Evolutionary conservation across 371 early-diverging fungal genomes (phyloP).

Genomic region (Rhizopus delemar): DNA sequence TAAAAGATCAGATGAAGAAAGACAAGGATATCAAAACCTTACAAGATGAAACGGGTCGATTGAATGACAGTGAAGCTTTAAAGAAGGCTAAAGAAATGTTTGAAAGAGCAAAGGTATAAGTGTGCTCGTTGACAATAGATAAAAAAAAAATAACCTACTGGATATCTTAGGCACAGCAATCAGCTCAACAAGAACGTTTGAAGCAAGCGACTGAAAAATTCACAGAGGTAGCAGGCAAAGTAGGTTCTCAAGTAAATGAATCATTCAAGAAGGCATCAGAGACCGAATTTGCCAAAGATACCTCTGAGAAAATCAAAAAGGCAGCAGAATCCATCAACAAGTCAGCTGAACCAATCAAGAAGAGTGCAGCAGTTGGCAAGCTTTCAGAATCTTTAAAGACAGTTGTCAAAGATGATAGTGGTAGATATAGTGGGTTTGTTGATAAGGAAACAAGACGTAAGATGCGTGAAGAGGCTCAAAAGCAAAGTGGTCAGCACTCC

Average conservation of each 20-base stretch:
- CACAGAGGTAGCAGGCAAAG: conserved; percentile 72
- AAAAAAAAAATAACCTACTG: background rate
- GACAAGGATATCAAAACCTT: conserved; percentile 91
- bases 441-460: conserved; percentile 71
- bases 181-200: conserved; percentile 55
- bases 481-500: conserved; percentile 18
- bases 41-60: conserved; percentile 77
- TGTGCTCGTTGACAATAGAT: background rate
- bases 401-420: conserved; percentile 72
- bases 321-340: conserved; percentile 59
- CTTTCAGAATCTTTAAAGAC: conserved; percentile 71
- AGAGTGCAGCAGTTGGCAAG: conserved; percentile 72
- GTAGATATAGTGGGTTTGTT: conserved; percentile 78
- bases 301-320: conserved; percentile 74
- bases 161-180: conserved; percentile 38
- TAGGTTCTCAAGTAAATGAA: conserved; percentile 74
- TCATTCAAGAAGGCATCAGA: conserved; percentile 85
- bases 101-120: conserved; percentile 62
- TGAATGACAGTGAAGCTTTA: conserved; percentile 86
- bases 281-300: conserved; percentile 79
- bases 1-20: conserved; percentile 89
- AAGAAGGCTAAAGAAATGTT: conserved; percentile 86
- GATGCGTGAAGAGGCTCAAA: conserved; percentile 59
- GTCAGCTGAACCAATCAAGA: conserved; percentile 75
- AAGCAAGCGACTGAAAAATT: conserved; percentile 77